Evolutionary conservation across 2,329 filamentous ascomycete genomes (phyloP), one percentile per base, ranked within the genome.

Genomic region (Blumeriella jaapii): DNA sequence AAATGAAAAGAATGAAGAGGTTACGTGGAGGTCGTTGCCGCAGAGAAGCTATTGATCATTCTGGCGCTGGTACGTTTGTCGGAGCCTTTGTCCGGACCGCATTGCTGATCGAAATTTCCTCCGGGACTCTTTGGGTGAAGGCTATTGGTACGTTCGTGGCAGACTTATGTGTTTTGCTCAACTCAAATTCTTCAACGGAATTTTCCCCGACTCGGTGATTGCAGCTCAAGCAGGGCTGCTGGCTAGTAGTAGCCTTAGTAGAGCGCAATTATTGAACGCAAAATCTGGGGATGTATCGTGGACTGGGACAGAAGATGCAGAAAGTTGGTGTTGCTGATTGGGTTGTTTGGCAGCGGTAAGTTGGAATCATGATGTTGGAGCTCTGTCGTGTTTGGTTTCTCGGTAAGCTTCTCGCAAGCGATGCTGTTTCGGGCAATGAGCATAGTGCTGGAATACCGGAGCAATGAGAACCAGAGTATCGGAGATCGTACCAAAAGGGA

Each of bases 141-240:
- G 25, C 32, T 34, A 23, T 26, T 15, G 6, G 1, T 23, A 26
- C 4, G 13, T 16, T 11, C 14, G 2, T 23, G 18, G 5, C 25
- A 77, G 39, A 69, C 76, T 2, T 84, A 84, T 54, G 68, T 85
- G 65, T 93, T 84, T 60, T 93, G 89, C 58, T n/a, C 83, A 91
- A 56, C 70, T 94, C n/a, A 76, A 74, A 48, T 89, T 78, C 39
- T 89, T 93, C 49, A 62, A 71, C 39, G 61, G 65, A 0, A 58
- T 50, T 7, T 60, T 72, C 10, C 58, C 71, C 0, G 62, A 69
- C 46, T 67, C 82, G 15, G 74, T 70, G 2, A 86, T 93, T 46
- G 74, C 85, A 0, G 67, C 69, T 13, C 84, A 91, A 55, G 81
- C 82, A 1, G 85, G 85, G 24, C 61, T 93, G 2, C 63, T 93